These are phyloP conservation scores for Pseudogymnoascus sp. DNA, from an alignment of 2,329 filamentous ascomycete genomes.

Conservation along the genomic window DNA sequence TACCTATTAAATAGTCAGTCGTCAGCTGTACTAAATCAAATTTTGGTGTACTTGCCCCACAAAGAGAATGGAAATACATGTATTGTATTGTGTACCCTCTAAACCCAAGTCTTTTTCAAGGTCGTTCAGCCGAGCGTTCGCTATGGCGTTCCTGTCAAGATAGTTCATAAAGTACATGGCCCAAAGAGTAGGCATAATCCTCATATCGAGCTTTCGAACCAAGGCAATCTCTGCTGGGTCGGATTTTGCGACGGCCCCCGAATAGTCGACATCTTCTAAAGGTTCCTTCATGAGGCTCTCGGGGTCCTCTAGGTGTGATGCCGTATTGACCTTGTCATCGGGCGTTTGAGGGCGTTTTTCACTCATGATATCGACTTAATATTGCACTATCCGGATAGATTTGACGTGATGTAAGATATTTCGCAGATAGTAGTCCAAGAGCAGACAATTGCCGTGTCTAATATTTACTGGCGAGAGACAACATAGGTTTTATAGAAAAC, in stretches of 20 bases:
- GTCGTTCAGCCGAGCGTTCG: conserved; percentile 48
- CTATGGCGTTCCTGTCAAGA: conserved; percentile 51
- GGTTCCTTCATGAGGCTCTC: conserved; percentile 1
- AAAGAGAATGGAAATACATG: conserved; percentile 44
- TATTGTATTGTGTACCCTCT: conserved; percentile 44
- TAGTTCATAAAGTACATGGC: conserved; percentile 39
- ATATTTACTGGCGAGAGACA: not conserved
- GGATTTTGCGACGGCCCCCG: conserved; percentile 31
- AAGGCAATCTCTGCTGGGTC: conserved; percentile 33
- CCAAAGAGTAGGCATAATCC: conserved; percentile 38
- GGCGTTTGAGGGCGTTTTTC: not conserved
- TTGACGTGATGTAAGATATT: not conserved
- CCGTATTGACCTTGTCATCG: conserved; percentile 12
- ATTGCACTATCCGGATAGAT: not conserved
- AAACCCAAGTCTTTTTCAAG: conserved; percentile 47
- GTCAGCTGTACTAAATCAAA: not conserved
- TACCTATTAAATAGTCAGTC: conserved; percentile 29
- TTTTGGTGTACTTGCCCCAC: conserved; percentile 36
- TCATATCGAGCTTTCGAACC: conserved; percentile 33
- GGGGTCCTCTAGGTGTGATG: conserved; percentile 13
- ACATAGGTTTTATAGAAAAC: not conserved
- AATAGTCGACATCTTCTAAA: conserved; percentile 15
- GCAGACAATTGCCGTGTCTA: not conserved
- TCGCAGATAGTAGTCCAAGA: not conserved
- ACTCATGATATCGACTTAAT: not conserved